Evolutionary conservation across 2,329 filamentous ascomycete genomes (phyloP).

Genomic region (Lomentospora prolificans): DNA sequence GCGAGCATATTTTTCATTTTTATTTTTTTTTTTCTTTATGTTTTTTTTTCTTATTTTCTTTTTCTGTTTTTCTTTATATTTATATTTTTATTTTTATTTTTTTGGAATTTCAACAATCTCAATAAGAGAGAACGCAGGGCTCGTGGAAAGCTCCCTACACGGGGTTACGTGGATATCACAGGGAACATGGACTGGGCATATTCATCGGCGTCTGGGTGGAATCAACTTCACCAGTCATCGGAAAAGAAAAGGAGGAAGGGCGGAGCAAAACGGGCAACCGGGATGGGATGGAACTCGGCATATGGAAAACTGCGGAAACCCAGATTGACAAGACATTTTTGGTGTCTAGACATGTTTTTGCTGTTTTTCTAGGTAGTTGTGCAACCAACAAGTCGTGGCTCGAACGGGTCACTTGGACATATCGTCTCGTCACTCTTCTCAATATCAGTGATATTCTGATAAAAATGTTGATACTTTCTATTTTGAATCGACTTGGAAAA

Average conservation of each 20-base stretch:
- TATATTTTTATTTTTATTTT: background rate
- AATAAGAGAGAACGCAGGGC: background rate
- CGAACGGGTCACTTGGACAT: too few relatives aligned
- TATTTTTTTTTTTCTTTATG: slow-evolving; percentile 3
- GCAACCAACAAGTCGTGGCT: too few relatives aligned
- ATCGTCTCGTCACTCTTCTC: too few relatives aligned
- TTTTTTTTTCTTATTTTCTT: background rate
- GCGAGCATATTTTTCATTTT: too few relatives aligned
- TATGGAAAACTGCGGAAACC: background rate
- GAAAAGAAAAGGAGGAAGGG: background rate
- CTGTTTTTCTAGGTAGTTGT: background rate
- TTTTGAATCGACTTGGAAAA: too few relatives aligned
- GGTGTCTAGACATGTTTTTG: background rate
- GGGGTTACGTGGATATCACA: background rate
- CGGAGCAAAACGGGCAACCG: background rate
- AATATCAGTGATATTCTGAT: too few relatives aligned
- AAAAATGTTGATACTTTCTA: too few relatives aligned
- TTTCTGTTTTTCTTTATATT: background rate
- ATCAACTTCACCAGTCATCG: slow-evolving; percentile 7
- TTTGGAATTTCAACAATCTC: slow-evolving; percentile 10
- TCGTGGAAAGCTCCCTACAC: background rate
- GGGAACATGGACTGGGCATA: background rate
- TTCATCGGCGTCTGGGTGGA: slow-evolving; percentile 8
- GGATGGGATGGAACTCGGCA: background rate
- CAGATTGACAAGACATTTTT: too few relatives aligned